phyloP scores from a whole-genome alignment of 768 basidiomycete genomes.

The Sutorius australiensis region DNA sequence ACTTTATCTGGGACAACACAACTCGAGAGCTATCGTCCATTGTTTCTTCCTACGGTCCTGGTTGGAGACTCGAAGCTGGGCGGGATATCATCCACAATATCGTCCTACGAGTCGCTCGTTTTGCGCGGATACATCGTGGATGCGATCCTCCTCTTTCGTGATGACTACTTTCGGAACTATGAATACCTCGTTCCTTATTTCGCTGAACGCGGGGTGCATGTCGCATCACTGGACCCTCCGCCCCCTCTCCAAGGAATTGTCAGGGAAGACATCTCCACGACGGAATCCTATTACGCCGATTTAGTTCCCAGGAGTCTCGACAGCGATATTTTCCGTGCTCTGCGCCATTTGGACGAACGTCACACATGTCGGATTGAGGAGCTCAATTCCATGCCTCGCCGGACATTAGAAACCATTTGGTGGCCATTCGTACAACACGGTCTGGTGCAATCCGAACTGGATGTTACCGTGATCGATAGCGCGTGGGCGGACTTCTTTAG shows the following conservation, averaged over 20 bases:
- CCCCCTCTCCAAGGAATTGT: conserved; percentile 46
- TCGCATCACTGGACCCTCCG: conserved; percentile 54
- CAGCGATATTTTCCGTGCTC: conserved; percentile 42
- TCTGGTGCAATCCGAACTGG: conserved; percentile 56
- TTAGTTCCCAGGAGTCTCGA: conserved; percentile 37
- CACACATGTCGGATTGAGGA: conserved; percentile 68
- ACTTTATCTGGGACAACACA: conserved; percentile 80
- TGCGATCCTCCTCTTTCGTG: conserved; percentile 76
- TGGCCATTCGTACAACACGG: conserved; percentile 98
- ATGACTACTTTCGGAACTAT: conserved; percentile 83
- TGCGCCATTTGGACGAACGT: conserved; percentile 56
- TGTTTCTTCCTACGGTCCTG: conserved; percentile 84
- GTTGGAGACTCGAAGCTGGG: conserved; percentile 88
- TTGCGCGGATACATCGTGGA: conserved; percentile 91
- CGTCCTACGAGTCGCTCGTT: conserved; percentile 86
- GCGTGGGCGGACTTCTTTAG: conserved; percentile 86
- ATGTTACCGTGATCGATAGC: conserved; percentile 90
- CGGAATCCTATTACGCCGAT: conserved; percentile 70
- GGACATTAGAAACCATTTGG: conserved; percentile 81
- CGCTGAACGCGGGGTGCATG: conserved; percentile 58
- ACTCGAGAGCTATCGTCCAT: conserved; percentile 77
- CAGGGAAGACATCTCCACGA: conserved; percentile 44
- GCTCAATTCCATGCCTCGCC: conserved; percentile 71
- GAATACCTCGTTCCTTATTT: conserved; percentile 83
- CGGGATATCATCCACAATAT: conserved; percentile 90